A percentile compares a stretch with the other conserved stretches of the same genome.
Conservation (phyloP, 148 eudicot species). For the Nepenthes gracilis region DNA sequence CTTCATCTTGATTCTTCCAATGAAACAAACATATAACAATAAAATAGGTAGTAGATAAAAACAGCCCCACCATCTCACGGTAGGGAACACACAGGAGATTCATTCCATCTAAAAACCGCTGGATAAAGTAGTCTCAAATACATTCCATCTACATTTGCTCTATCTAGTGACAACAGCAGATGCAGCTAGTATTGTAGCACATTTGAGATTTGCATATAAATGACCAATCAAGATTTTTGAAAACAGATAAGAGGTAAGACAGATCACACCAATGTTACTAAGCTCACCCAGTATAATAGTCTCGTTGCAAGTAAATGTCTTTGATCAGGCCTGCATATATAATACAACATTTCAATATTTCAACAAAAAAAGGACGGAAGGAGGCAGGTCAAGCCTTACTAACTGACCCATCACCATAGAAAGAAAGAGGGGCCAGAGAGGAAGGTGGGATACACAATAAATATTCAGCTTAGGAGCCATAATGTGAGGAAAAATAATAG, state of each 20-base stretch:
- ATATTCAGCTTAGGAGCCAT: too few relatives aligned
- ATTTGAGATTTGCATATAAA: neutral
- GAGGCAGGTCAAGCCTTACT: too few relatives aligned
- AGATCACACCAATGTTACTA: neutral
- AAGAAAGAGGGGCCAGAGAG: too few relatives aligned
- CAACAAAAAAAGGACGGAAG: too few relatives aligned
- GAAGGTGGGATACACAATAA: too few relatives aligned
- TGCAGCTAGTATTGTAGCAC: neutral
- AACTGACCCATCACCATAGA: too few relatives aligned
- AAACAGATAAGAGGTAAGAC: neutral
- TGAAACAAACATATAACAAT: constrained; percentile 18
- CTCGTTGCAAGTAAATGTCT: constrained; percentile 78
- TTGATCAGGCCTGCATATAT: constrained; percentile 51
- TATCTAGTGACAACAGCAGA: too few relatives aligned
- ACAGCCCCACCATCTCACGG: neutral
- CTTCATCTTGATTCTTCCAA: constrained; percentile 36
- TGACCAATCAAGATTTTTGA: neutral
- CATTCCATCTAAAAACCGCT: too few relatives aligned
- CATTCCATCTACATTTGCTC: too few relatives aligned
- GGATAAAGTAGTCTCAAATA: too few relatives aligned
- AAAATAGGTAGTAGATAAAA: constrained; percentile 6
- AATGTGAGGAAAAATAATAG: too few relatives aligned
- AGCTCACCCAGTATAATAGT: constrained; percentile 79
- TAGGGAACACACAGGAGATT: neutral
- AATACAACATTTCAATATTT: neutral